phyloP scores from a whole-genome alignment of 1,139 yeast genomes.

The Meyerozyma guilliermondii region DNA sequence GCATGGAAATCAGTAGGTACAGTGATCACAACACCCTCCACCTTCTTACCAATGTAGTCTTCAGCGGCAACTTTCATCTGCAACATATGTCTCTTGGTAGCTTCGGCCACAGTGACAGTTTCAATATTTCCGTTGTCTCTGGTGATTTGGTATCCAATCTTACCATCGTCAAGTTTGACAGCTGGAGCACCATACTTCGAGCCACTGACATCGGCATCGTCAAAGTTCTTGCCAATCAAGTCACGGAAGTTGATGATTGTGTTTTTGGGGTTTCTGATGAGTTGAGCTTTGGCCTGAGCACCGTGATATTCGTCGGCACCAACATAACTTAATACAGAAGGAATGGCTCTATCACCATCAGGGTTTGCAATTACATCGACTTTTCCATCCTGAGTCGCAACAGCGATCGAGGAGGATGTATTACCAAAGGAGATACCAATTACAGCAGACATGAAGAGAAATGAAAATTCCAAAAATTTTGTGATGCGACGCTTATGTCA shows the following conservation, averaged over 20 bases:
- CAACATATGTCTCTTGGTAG: conserved; percentile 76
- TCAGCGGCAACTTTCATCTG: conserved; percentile 86
- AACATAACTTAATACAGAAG: conserved; percentile 86
- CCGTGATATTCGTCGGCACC: conserved; percentile 97
- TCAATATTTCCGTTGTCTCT: conserved; percentile 42
- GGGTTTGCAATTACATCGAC: conserved; percentile 98
- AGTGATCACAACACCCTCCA: conserved; percentile 82
- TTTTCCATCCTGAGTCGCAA: conserved; percentile 80
- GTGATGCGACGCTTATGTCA: neutral
- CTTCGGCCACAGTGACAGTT: conserved; percentile 65
- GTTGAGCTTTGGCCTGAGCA: conserved; percentile 88
- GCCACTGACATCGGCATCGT: conserved; percentile 60
- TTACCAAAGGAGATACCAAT: conserved; percentile 97
- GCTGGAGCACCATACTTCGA: conserved; percentile 71
- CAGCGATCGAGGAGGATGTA: conserved; percentile 92
- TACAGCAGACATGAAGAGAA: conserved; percentile 40
- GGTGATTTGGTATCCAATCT: conserved; percentile 62
- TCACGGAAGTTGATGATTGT: conserved; percentile 93
- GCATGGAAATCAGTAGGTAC: conserved; percentile 87
- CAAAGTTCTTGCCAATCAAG: conserved; percentile 72
- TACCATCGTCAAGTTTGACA: conserved; percentile 57
- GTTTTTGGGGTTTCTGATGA: conserved; percentile 83
- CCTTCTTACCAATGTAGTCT: conserved; percentile 79
- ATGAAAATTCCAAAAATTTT: conserved; percentile 1
- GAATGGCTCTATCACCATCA: conserved; percentile 97